Evolutionary conservation across 164 flowering plant genomes (phyloP), one percentile per base, ranked within the genome.

Genomic region (Santalum album): DNA sequence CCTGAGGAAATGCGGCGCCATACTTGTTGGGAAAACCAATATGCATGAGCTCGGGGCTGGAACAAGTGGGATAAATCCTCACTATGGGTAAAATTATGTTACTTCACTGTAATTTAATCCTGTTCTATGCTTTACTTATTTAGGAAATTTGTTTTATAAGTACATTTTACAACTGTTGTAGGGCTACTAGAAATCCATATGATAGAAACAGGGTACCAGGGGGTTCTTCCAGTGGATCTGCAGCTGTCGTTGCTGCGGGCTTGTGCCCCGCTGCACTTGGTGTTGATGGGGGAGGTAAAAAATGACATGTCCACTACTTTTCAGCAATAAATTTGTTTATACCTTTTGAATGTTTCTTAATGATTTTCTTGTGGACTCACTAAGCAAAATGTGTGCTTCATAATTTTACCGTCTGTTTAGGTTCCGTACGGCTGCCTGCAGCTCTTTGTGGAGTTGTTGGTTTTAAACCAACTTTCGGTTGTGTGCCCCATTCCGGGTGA

Each of bases 21-120:
- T 88, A 47, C 63, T 92, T 51, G 82, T 88, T 32, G 98, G 98
- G 43, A 92, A 87, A 61, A 88, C 96, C 56, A 92, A 92, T 61
- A 92, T 92, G 98, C 98, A 92, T 59, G 98, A 92, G 69, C 95
- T 92, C 63, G 98, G 98, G 27, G 73, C 77, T 26, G 96, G 96
- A 70, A 73, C 81, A 54, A 88, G 94, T 69, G 98, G 96, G 26
- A 86, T 92, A 53, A 92, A 92, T 71, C 96, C 98, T 61, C 98
- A 92, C 49, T 83, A 92, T 57, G 98, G 98, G 98, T 92, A 72
- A 51, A 58, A 54, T 19, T 14, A 29, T 26, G 9, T 21, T 12
- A 12, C 47, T 14, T 17, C 20, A 2, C n/a, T 17, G 3, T n/a
- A 17, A n/a, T 42, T 9, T 16, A 6, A 14, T 4, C 24, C 34